A percentile compares a stretch with the other conserved stretches of the same genome.
Conservation (phyloP, 2,329 filamentous ascomycete species). For the Xylariaceae sp. region DNA sequence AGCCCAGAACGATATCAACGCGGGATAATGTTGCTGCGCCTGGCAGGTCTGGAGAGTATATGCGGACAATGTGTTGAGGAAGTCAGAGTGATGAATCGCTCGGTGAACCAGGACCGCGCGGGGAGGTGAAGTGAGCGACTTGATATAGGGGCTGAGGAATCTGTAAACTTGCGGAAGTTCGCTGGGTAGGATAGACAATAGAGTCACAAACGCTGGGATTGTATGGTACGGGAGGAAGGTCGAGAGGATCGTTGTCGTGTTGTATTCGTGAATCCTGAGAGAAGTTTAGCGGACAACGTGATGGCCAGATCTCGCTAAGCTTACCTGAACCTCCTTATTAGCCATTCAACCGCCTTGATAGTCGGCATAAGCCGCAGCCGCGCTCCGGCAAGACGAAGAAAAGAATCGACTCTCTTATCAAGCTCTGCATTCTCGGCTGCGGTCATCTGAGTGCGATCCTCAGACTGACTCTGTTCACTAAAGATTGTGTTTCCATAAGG, state of each 20-base stretch:
- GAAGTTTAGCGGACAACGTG: conserved; percentile 9
- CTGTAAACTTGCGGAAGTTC: conserved; percentile 69
- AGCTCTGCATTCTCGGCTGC: conserved; percentile 75
- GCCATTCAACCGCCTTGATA: conserved; percentile 90
- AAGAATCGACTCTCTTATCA: conserved; percentile 71
- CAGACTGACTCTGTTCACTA: conserved; percentile 84
- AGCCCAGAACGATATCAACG: conserved; percentile 84
- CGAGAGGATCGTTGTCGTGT: conserved; percentile 69
- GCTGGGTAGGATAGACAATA: conserved; percentile 81
- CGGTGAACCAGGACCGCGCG: conserved; percentile 79
- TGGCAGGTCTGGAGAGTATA: conserved; percentile 73
- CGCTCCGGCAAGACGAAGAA: conserved; percentile 72
- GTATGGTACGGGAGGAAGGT: conserved; percentile 92
- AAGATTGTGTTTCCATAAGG: conserved; percentile 76
- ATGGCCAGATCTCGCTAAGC: conserved; percentile 20
- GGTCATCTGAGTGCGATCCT: conserved; percentile 83
- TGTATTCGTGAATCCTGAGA: conserved; percentile 80
- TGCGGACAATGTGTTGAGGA: conserved; percentile 71
- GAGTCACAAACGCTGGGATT: conserved; percentile 74
- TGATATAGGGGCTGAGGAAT: conserved; percentile 82
- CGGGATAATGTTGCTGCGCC: conserved; percentile 66
- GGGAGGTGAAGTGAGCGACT: conserved; percentile 68
- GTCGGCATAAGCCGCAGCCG: conserved; percentile 79
- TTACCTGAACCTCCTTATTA: conserved; percentile 83
- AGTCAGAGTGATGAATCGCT: conserved; percentile 69